phyloP scores from a whole-genome alignment of 768 basidiomycete genomes.

The Termitomyces sp. region DNA sequence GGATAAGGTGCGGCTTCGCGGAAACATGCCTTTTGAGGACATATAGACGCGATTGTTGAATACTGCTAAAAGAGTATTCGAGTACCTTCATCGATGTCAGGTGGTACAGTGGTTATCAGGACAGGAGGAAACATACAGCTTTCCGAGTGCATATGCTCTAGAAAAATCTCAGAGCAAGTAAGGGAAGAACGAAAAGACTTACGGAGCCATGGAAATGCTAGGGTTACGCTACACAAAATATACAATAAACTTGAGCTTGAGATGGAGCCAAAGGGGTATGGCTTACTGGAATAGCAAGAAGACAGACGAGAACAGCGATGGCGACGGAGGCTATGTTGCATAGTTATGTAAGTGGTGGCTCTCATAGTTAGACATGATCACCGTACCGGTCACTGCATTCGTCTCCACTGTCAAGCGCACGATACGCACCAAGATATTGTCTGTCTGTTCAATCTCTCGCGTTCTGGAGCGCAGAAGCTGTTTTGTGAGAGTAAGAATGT shows the following conservation, averaged over 20 bases:
- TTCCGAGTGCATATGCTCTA: constrained; percentile 12
- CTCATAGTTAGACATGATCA: not conserved
- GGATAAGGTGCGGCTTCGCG: not conserved
- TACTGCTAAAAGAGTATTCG: constrained; percentile 10
- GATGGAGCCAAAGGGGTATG: too few species aligned
- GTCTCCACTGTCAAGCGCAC: constrained; percentile 13
- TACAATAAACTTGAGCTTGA: not conserved
- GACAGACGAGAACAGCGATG: constrained; percentile 8
- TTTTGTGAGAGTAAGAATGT: not conserved
- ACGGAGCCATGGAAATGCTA: constrained; percentile 12
- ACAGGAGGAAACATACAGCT: constrained; percentile 1
- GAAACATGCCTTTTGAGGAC: constrained; percentile 3
- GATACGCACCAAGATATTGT: constrained; percentile 6
- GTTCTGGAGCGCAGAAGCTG: constrained; percentile 9
- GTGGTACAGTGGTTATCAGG: not conserved
- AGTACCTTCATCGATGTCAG: constrained; percentile 3
- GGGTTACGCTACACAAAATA: constrained; percentile 2
- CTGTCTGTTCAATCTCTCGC: constrained; percentile 2
- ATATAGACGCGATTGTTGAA: constrained; percentile 13
- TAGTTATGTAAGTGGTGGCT: not conserved
- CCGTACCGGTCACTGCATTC: constrained; percentile 7
- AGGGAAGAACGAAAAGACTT: not conserved
- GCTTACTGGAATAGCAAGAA: constrained; percentile 10
- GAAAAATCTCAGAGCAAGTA: not conserved
- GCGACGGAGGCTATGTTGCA: constrained; percentile 4